Conservation (phyloP, 352 stramenopile genomes). For the Phytophthora citrophthora region DNA sequence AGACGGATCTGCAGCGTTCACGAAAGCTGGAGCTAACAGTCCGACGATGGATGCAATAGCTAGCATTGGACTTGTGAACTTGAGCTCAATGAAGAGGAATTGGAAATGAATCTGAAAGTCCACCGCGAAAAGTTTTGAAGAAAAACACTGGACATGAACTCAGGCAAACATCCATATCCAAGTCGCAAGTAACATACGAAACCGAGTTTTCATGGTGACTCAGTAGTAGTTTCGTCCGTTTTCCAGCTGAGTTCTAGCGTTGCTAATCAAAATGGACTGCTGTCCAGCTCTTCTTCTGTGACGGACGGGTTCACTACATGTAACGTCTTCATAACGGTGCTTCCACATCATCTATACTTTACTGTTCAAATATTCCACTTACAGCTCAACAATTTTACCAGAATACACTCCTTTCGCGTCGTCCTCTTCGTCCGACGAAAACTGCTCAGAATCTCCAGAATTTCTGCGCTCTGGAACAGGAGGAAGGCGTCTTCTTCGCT, state of each 20-base stretch:
- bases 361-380: conserved; percentile 7
- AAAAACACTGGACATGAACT: conserved; percentile 5
- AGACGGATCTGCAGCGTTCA: conserved; percentile 16
- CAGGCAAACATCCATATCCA: not conserved
- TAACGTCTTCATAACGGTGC: not conserved
- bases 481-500: conserved; percentile 9
- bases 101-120: conserved; percentile 6
- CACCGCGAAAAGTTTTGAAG: not conserved
- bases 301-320: not conserved
- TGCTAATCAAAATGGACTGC: too few species aligned
- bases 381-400: conserved; percentile 30
- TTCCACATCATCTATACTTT: conserved; percentile 1
- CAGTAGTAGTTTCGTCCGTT: not conserved
- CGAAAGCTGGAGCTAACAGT: not conserved
- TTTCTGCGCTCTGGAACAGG: conserved; percentile 29
- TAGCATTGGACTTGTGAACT: conserved; percentile 6
- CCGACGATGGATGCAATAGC: conserved; percentile 1
- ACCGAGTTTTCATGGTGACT: not conserved
- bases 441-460: conserved; percentile 1
- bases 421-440: not conserved
- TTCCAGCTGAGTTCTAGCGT: too few species aligned
- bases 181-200: conserved; percentile 11
- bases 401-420: conserved; percentile 12
- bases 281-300: not conserved
- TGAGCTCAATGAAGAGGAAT: conserved; percentile 7